A percentile compares a stretch with the other conserved stretches of the same genome.
Conservation (phyloP, 176 grass and related monocot genomes). For the Aegilops sharonensis region DNA sequence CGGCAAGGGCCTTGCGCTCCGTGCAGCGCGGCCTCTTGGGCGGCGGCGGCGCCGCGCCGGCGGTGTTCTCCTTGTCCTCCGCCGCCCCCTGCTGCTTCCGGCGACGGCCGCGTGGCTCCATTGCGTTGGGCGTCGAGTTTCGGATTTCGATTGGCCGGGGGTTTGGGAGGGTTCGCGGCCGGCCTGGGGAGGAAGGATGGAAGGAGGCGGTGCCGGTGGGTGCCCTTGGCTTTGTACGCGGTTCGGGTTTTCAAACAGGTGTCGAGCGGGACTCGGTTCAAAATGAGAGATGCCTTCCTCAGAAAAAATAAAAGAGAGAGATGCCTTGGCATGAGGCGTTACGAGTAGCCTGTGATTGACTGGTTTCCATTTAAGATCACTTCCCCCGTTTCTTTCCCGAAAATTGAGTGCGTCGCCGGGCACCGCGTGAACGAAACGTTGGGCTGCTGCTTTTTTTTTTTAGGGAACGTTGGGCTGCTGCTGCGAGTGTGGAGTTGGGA, state of each 20-base stretch:
- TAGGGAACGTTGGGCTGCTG: too few species aligned
- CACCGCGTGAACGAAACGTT: too few species aligned
- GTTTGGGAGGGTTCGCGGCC: background rate
- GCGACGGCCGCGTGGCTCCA: background rate
- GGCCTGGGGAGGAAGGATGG: background rate
- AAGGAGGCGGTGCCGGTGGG: background rate
- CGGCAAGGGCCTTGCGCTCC: conserved; percentile 31
- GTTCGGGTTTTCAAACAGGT: background rate
- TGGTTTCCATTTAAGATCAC: too few species aligned
- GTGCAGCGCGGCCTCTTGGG: background rate
- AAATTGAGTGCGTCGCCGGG: too few species aligned
- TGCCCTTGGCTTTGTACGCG: background rate
- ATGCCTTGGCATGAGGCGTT: background rate
- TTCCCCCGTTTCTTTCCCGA: too few species aligned
- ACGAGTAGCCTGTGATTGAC: background rate
- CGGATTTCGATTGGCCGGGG: background rate
- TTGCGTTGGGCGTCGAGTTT: background rate
- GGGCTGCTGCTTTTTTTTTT: too few species aligned
- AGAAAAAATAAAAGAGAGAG: too few species aligned
- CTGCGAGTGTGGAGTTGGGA: too few species aligned
- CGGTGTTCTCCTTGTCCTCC: conserved; percentile 24
- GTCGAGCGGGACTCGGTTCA: background rate
- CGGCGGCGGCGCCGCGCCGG: background rate
- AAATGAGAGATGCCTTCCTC: background rate
- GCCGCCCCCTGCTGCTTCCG: background rate